phyloP scores from a whole-genome alignment of 2,329 filamentous ascomycete species.

The Fonsecaea nubica region DNA sequence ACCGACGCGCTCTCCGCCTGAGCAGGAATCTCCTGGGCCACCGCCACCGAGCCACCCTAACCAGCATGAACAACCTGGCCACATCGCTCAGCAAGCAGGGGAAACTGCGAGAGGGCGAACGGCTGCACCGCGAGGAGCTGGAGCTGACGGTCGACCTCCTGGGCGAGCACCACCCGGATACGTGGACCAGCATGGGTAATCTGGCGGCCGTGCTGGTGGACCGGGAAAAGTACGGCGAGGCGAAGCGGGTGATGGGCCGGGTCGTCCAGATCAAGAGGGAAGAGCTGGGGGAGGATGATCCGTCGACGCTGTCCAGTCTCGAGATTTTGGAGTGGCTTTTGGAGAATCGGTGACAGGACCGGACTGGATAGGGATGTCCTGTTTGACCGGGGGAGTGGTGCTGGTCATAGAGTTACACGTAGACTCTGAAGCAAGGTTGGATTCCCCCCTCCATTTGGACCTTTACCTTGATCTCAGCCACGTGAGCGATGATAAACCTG shows the following conservation, averaged over 20 bases:
- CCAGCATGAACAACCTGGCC: neutral
- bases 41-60: neutral
- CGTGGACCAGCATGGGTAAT: neutral
- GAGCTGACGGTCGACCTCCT: neutral
- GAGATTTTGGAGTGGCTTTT: neutral
- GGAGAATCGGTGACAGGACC: neutral
- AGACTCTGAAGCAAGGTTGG: no score
- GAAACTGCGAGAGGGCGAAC: neutral
- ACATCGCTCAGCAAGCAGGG: neutral
- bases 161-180: neutral
- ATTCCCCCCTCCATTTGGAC: no score
- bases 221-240: neutral
- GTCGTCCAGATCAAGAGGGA: neutral
- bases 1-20: neutral
- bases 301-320: neutral
- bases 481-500: no score
- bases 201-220: neutral
- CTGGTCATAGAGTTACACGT: no score
- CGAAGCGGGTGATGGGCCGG: neutral
- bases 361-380: no score
- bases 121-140: neutral
- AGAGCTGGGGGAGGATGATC: neutral
- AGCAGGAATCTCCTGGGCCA: neutral
- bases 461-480: no score
- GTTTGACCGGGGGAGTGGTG: no score